Conservation (phyloP, 768 basidiomycete genomes). For the Zangia roseola region DNA sequence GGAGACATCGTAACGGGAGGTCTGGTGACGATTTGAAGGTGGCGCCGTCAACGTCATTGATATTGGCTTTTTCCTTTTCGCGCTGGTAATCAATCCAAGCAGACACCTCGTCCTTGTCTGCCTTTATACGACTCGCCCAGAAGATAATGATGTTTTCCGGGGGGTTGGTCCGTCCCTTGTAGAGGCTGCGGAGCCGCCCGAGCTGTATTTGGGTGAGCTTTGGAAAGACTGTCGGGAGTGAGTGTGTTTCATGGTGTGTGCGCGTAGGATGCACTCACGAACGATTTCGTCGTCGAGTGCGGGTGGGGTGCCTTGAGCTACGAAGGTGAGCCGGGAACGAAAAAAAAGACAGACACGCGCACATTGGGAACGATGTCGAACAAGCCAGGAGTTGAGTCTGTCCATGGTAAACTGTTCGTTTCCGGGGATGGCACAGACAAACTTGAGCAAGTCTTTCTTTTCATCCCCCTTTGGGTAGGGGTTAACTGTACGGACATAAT, state of each 20-base stretch:
- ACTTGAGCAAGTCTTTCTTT: constrained; percentile 14
- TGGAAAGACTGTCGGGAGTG: constrained; percentile 23
- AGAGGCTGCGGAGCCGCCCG: constrained; percentile 18
- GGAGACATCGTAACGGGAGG: background rate
- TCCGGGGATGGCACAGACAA: constrained; percentile 20
- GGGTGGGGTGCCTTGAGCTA: background rate
- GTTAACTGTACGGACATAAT: constrained; percentile 16
- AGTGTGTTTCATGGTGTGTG: constrained; percentile 2
- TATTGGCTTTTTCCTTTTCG: constrained; percentile 18
- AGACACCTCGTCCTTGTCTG: constrained; percentile 14
- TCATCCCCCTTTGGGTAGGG: constrained; percentile 12
- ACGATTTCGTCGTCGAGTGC: constrained; percentile 25
- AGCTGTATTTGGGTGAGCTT: constrained; percentile 24
- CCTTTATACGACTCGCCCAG: constrained; percentile 26
- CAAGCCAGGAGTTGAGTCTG: constrained; percentile 22
- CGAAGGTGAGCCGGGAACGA: no score
- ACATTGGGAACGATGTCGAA: constrained; percentile 16
- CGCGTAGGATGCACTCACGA: constrained; percentile 16
- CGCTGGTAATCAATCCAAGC: constrained; percentile 31
- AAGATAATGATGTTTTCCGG: constrained; percentile 22
- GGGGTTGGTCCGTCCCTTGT: constrained; percentile 16
- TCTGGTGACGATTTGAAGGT: constrained; percentile 16
- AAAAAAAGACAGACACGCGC: no score
- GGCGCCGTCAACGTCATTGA: background rate
- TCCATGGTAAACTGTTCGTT: constrained; percentile 18